Evolutionary conservation across 345 rosid species (phyloP).

Genomic region (Eucalyptus regnans): DNA sequence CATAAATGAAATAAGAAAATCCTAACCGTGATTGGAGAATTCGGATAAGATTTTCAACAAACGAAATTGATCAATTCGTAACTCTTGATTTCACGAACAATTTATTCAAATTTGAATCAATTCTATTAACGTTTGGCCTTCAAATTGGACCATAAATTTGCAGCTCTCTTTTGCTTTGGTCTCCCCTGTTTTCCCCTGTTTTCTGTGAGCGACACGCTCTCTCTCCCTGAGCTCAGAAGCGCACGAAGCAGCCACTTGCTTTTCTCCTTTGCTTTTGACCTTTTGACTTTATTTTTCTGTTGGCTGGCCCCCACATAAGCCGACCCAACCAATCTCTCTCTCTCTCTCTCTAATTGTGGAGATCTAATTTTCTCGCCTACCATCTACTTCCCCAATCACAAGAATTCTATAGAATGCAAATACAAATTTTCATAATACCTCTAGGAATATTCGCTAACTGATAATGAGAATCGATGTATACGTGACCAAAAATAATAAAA

Average conservation of each 20-base stretch:
- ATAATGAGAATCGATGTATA: background rate
- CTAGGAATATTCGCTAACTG: background rate
- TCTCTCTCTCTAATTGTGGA: no score
- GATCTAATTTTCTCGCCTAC: background rate
- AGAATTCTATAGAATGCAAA: background rate
- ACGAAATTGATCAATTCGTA: no score
- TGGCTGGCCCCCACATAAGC: background rate
- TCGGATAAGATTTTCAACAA: no score
- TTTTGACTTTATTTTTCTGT: background rate
- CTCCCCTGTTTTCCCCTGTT: background rate
- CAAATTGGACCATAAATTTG: background rate
- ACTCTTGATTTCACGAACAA: no score
- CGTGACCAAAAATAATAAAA: background rate
- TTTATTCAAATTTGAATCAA: no score
- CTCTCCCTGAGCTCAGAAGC: background rate
- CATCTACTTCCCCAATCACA: no score
- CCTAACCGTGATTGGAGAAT: rapidly evolving
- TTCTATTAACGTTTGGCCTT: background rate
- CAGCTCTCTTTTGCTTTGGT: background rate
- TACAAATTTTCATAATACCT: background rate
- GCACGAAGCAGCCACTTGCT: background rate
- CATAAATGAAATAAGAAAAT: no score
- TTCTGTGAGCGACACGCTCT: background rate
- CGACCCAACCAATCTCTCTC: background rate
- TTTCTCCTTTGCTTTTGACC: background rate